These are phyloP conservation scores for Vitellaria paradoxa DNA, from an alignment of 179 eudicot species.

Conservation along the genomic window DNA sequence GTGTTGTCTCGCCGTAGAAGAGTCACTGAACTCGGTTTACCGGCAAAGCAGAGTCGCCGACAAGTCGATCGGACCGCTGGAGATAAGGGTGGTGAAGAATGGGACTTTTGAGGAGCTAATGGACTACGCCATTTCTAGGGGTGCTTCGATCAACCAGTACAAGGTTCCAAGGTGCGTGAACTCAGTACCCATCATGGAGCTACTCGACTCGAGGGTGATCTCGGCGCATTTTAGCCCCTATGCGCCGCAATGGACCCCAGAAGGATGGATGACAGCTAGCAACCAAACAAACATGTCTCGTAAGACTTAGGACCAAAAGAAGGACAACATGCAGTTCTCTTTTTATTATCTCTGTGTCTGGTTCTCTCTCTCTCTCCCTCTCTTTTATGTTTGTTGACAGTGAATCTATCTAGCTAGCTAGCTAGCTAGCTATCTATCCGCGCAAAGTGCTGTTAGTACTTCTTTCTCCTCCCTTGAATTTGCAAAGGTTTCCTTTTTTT, in stretches of 20 bases:
- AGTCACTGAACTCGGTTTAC: constrained; percentile 39
- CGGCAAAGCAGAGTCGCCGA: constrained; percentile 36
- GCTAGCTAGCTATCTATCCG: too few species aligned
- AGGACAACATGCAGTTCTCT: background rate
- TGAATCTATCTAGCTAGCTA: background rate
- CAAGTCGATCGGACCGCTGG: constrained; percentile 36
- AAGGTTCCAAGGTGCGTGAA: constrained; percentile 53
- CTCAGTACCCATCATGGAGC: constrained; percentile 33
- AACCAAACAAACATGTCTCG: background rate
- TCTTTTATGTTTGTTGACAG: background rate
- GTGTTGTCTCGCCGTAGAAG: constrained; percentile 38
- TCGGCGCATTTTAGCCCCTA: constrained; percentile 37
- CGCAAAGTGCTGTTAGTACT: background rate
- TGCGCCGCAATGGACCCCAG: constrained; percentile 30
- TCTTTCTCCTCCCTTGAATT: background rate
- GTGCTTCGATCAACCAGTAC: constrained; percentile 52
- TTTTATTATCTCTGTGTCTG: background rate
- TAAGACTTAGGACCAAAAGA: background rate
- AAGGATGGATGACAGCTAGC: constrained; percentile 5
- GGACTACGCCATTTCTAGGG: constrained; percentile 49
- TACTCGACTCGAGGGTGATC: constrained; percentile 37
- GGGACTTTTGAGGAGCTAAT: constrained; percentile 51
- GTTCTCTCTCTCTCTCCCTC: too few species aligned
- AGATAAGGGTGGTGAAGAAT: constrained; percentile 35
- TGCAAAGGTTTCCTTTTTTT: background rate